Evolutionary conservation across 2,329 filamentous ascomycete species (phyloP), one percentile per base, ranked within the genome.

Genomic region (Trichoderma sp.): DNA sequence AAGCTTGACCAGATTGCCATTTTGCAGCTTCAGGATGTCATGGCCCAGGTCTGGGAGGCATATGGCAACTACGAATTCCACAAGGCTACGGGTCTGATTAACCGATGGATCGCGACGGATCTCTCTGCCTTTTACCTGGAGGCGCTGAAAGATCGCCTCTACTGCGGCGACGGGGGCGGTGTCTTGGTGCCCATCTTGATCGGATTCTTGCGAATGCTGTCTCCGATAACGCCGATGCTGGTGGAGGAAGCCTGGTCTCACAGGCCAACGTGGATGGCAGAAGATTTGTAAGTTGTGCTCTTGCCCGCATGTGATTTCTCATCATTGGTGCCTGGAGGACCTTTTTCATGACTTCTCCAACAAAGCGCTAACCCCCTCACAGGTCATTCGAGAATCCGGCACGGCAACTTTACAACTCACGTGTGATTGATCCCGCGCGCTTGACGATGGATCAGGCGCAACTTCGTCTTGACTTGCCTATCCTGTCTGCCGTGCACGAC

Each of bases 61-160:
- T 94, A 90, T 76, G 80, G 86, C 43, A 87, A 87, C 30, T 91
- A 92, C 76, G 92, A 97, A 76, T 97, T 97, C 79, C 90, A 93
- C 84, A 91, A 89, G 79, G 94, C 87, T 14, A 83, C 94, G 6
- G 88, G 84, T 69, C 81, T 86, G 4, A 84, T 98, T 72, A 96
- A 94, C 79, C 87, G 88, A 71, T 97, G 94, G 90, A 85, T 97
- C 69, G 89, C 89, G 67, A 89, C 85, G 28, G 92, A 97, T 73
- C 85, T 99, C 28, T 97, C 94, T 0, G 91, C 95, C 0, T 97
- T 97, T 79, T 99, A 98, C 78, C 88, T 99, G 68, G 96, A 99
- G 79, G 89, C 92, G 0, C 85, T 94, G 74, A 99, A 99, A 79
- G 96, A 99, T 75, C 86, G 93, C 3, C 83, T 98, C 1, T 99